A percentile compares a stretch with the other conserved stretches of the same genome.
Evolutionary conservation across 106 monocot genomes (phyloP).

Genomic region (Dioscorea dumetorum): DNA sequence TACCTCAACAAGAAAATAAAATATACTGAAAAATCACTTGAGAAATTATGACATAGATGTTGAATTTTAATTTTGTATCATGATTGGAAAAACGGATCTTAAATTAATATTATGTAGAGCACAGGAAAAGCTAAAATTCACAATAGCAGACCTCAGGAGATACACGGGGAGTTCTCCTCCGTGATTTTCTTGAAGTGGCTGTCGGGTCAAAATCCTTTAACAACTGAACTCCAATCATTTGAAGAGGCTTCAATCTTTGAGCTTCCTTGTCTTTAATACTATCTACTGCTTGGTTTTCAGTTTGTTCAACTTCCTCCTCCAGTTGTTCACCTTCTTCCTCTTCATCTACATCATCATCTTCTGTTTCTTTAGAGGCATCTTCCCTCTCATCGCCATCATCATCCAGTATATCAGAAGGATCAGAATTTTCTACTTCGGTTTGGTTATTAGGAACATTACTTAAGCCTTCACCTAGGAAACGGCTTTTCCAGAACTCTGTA

Average conservation of each 20-base stretch:
- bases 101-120: too few species aligned
- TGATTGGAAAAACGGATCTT: too few species aligned
- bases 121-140: background rate
- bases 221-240: slow-evolving; percentile 94
- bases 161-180: slow-evolving; percentile 37
- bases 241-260: slow-evolving; percentile 62
- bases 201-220: slow-evolving; percentile 82
- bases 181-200: slow-evolving; percentile 49
- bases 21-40: too few species aligned
- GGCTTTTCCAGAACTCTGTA: slow-evolving; percentile 86
- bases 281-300: slow-evolving; percentile 57
- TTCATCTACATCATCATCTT: slow-evolving; percentile 72
- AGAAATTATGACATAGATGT: too few species aligned
- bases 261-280: slow-evolving; percentile 63
- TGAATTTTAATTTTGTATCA: too few species aligned
- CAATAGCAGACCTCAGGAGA: slow-evolving; percentile 55
- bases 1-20: too few species aligned
- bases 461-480: slow-evolving; percentile 88
- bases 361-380: slow-evolving; percentile 10
- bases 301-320: slow-evolving; percentile 66
- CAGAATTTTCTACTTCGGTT: slow-evolving; percentile 35
- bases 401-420: slow-evolving; percentile 44
- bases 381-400: slow-evolving; percentile 36
- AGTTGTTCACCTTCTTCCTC: slow-evolving; percentile 76
- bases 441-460: slow-evolving; percentile 34